phyloP scores from a whole-genome alignment of 2,329 filamentous ascomycete species.

The Exophiala mesophila region DNA sequence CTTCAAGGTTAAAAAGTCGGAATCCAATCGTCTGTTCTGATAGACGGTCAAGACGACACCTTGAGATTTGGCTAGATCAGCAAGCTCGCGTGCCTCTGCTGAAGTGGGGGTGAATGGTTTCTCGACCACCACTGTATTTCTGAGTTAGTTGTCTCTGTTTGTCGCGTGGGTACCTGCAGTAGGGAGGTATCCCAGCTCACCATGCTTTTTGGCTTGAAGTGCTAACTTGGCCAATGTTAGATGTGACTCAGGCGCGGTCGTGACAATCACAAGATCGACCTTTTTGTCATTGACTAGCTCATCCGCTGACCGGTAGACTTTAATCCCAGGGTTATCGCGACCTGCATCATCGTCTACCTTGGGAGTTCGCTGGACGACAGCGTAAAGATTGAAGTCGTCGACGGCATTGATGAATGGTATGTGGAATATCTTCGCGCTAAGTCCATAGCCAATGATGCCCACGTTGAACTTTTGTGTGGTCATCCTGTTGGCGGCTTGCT shows the following conservation, averaged over 20 bases:
- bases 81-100: conserved; percentile 61
- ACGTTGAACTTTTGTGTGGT: conserved; percentile 49
- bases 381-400: conserved; percentile 62
- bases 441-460: conserved; percentile 56
- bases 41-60: conserved; percentile 60
- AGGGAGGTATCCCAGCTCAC: too few species aligned
- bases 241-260: conserved; percentile 68
- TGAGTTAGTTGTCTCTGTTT: too few species aligned
- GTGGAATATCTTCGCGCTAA: conserved; percentile 74
- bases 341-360: conserved; percentile 61
- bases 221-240: conserved; percentile 60
- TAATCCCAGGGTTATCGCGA: conserved; percentile 60
- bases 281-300: conserved; percentile 60
- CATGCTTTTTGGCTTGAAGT: conserved; percentile 36
- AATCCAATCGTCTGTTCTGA: conserved; percentile 73
- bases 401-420: conserved; percentile 69
- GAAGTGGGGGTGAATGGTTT: conserved; percentile 75
- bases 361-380: conserved; percentile 70
- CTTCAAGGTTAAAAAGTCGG: conserved; percentile 67
- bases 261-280: conserved; percentile 66
- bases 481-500: too few species aligned
- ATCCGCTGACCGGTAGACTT: conserved; percentile 59
- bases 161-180: too few species aligned
- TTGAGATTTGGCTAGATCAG: conserved; percentile 49
- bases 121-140: conserved; percentile 61